Conservation (phyloP, 208 protist species). For the Leishmania arabica region DNA sequence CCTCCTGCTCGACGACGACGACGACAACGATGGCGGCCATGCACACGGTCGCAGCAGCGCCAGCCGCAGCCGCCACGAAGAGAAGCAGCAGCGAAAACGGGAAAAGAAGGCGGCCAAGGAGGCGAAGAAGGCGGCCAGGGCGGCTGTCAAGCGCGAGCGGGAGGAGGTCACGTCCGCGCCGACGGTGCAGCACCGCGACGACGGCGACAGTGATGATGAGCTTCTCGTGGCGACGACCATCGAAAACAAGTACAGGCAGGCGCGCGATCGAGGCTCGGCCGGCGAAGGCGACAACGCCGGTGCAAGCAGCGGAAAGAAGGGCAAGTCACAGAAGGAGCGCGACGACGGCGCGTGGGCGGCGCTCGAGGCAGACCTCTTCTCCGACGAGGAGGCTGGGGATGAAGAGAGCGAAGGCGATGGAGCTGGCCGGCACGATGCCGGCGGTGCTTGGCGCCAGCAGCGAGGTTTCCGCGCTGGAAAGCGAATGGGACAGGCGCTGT, state of each 20-base stretch:
- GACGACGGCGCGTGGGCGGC: slow-evolving; percentile 19
- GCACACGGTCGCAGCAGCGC: not conserved
- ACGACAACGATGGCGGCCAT: not conserved
- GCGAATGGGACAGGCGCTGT: slow-evolving; percentile 29
- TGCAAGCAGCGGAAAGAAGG: not conserved
- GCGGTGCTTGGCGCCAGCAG: not conserved
- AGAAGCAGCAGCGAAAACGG: slow-evolving; percentile 20
- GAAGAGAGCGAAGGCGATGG: not conserved
- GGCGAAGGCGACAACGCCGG: not conserved
- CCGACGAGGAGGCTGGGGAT: slow-evolving; percentile 18
- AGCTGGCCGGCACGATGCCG: not conserved
- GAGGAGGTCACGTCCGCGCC: slow-evolving; percentile 21
- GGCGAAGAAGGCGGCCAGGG: slow-evolving; percentile 21
- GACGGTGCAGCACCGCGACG: slow-evolving; percentile 1
- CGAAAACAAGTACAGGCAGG: slow-evolving; percentile 18
- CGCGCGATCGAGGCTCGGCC: not conserved
- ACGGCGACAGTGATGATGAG: not conserved
- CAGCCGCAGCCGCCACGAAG: slow-evolving; percentile 14
- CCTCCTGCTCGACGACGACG: not conserved
- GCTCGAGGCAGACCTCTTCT: slow-evolving; percentile 26
- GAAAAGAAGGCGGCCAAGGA: slow-evolving; percentile 26
- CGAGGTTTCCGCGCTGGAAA: slow-evolving; percentile 12
- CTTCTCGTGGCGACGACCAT: slow-evolving; percentile 21
- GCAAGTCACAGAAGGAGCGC: not conserved
- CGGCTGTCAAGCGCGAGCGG: slow-evolving; percentile 24